These are phyloP conservation scores for Paxillus involutus DNA, from an alignment of 768 basidiomycete genomes.

Conservation along the genomic window DNA sequence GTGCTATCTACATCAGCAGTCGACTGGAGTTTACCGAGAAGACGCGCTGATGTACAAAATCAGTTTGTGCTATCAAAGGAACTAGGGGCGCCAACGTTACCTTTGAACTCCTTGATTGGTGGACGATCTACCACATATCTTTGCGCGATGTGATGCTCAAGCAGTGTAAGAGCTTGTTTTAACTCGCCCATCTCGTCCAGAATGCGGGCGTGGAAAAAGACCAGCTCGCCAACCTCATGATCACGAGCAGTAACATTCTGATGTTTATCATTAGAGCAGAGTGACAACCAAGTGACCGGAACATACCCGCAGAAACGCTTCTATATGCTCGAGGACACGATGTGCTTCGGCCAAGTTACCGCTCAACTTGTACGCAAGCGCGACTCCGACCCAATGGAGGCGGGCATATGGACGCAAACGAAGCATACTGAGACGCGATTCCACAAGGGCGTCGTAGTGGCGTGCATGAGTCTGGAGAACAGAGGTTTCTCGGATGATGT, in stretches of 20 bases:
- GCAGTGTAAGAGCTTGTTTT: conserved; percentile 55
- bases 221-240: conserved; percentile 78
- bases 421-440: conserved; percentile 80
- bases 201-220: conserved; percentile 73
- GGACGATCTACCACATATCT: conserved; percentile 71
- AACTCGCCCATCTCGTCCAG: conserved; percentile 73
- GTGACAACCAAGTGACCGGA: not conserved
- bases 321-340: conserved; percentile 72
- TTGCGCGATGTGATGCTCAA: conserved; percentile 60
- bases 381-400: conserved; percentile 87
- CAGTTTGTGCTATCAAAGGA: not conserved
- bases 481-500: conserved; percentile 89
- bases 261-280: conserved; percentile 6
- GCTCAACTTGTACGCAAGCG: conserved; percentile 85
- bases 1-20: conserved; percentile 5
- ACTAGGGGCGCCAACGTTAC: conserved; percentile 32
- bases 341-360: conserved; percentile 71
- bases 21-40: conserved; percentile 59
- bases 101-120: conserved; percentile 65
- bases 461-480: conserved; percentile 87
- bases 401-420: conserved; percentile 79
- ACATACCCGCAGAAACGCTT: conserved; percentile 65
- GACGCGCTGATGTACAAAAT: conserved; percentile 54
- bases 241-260: conserved; percentile 80
- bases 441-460: conserved; percentile 72